phyloP scores from a whole-genome alignment of 2,329 filamentous ascomycete species.

The Shiraia sp. region DNA sequence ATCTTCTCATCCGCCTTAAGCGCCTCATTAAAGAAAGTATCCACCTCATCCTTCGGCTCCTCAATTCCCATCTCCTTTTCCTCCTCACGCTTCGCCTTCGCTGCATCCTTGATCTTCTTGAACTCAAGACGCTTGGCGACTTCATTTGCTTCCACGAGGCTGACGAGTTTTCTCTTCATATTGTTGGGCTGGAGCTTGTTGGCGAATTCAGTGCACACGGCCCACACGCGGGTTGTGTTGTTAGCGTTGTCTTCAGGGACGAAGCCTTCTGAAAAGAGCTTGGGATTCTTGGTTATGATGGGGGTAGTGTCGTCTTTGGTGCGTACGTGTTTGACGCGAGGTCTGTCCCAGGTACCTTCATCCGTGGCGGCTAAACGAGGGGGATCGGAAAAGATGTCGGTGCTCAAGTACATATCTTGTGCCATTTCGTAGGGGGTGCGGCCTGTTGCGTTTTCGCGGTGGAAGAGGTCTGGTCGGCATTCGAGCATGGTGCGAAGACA shows the following conservation, averaged over 20 bases:
- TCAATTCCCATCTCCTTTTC: not conserved
- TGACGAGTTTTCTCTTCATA: conserved; percentile 58
- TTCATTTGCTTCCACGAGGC: conserved; percentile 63
- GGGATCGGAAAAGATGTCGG: conserved; percentile 26
- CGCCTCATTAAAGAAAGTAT: conserved; percentile 1
- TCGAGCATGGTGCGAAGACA: conserved; percentile 56
- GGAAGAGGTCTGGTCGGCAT: conserved; percentile 62
- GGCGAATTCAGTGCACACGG: conserved; percentile 41
- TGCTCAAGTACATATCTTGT: conserved; percentile 56
- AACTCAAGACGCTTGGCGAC: conserved; percentile 60
- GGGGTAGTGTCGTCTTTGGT: too few relatives aligned
- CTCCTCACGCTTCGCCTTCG: conserved; percentile 2
- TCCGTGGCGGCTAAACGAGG: too few relatives aligned
- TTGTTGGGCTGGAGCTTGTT: conserved; percentile 25
- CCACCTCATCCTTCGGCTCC: conserved; percentile 3
- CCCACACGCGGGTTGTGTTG: too few relatives aligned
- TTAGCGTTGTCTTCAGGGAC: too few relatives aligned
- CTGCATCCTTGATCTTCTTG: conserved; percentile 57
- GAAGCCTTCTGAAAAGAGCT: too few relatives aligned
- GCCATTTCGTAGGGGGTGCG: conserved; percentile 72
- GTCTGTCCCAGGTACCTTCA: too few relatives aligned
- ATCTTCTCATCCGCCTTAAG: not conserved
- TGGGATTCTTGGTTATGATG: too few relatives aligned
- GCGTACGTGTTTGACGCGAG: too few relatives aligned
- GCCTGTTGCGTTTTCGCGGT: conserved; percentile 76